Evolutionary conservation across 2,329 filamentous ascomycete genomes (phyloP).

Genomic region (Alternaria dauci): DNA sequence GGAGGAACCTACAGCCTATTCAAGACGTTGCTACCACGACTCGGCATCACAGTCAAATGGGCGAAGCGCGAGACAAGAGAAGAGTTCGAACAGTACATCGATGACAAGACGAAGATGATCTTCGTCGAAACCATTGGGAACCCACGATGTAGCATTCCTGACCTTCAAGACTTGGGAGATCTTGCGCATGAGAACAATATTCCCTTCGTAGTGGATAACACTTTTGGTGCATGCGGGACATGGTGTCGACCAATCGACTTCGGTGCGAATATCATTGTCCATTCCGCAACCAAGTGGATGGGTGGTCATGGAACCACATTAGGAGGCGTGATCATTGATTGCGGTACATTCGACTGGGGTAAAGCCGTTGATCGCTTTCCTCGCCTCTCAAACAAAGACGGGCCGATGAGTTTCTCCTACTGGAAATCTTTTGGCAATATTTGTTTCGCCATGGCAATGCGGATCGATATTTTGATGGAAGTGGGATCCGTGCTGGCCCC

Average conservation of each 20-base stretch:
- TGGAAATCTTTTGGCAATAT: not conserved
- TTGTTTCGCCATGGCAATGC: slow-evolving; percentile 12
- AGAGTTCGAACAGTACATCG: slow-evolving; percentile 24
- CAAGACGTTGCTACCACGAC: not conserved
- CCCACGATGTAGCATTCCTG: slow-evolving; percentile 32
- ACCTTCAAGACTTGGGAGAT: slow-evolving; percentile 28
- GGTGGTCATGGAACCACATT: slow-evolving; percentile 42
- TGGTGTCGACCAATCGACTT: slow-evolving; percentile 28
- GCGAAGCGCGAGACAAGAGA: slow-evolving; percentile 40
- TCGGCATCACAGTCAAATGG: slow-evolving; percentile 44
- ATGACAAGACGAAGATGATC: slow-evolving; percentile 31
- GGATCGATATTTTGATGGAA: slow-evolving; percentile 33
- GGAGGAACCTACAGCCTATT: slow-evolving; percentile 50
- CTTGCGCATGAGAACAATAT: slow-evolving; percentile 30
- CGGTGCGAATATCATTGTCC: slow-evolving; percentile 39
- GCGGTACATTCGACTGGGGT: slow-evolving; percentile 38
- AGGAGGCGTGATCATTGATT: slow-evolving; percentile 40
- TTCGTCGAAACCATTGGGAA: slow-evolving; percentile 39
- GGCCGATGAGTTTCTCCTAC: not conserved
- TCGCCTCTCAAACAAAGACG: slow-evolving; percentile 17
- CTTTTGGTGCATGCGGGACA: slow-evolving; percentile 38
- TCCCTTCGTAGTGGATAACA: slow-evolving; percentile 38
- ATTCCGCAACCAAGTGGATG: slow-evolving; percentile 43
- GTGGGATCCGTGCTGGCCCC: slow-evolving; percentile 34
- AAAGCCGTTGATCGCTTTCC: slow-evolving; percentile 30